Evolutionary conservation across 2,329 filamentous ascomycete species (phyloP).

Genomic region (Cercospora zeae-maydis): DNA sequence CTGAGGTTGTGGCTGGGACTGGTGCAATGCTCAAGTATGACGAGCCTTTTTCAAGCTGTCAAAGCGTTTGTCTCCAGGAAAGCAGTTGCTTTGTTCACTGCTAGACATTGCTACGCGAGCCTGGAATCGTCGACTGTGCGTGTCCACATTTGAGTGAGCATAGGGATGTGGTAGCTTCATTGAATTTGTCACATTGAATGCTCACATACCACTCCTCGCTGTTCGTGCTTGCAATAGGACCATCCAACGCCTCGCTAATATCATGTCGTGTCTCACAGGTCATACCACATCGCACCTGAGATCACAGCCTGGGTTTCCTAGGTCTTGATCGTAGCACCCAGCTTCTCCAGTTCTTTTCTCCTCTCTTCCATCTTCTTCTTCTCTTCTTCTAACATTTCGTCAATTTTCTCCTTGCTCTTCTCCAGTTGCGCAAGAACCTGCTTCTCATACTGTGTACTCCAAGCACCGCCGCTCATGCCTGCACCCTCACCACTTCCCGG

Average conservation of each 20-base stretch:
- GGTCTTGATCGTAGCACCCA: constrained; percentile 9
- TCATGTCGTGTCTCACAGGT: background rate
- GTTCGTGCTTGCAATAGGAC: background rate
- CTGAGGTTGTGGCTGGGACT: background rate
- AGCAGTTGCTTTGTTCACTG: background rate
- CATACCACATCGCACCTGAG: background rate
- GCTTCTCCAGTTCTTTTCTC: constrained; percentile 31
- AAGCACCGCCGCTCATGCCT: constrained; percentile 54
- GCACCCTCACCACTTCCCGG: constrained; percentile 66
- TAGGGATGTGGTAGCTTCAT: background rate
- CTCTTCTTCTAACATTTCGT: constrained; percentile 42
- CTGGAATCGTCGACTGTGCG: background rate
- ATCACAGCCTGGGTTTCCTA: background rate
- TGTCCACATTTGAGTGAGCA: background rate
- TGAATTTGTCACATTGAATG: background rate
- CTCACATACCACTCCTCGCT: background rate
- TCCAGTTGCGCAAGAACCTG: constrained; percentile 38
- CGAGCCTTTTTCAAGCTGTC: background rate
- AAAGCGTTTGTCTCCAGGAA: background rate
- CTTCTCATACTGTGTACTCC: constrained; percentile 39
- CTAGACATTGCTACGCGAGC: background rate
- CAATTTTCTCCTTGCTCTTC: constrained; percentile 60
- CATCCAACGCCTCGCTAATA: background rate
- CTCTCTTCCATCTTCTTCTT: constrained; percentile 30
- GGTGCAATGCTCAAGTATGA: background rate